Conservation (phyloP, 2,329 filamentous ascomycete species). For the Fragosphaeria purpurea region DNA sequence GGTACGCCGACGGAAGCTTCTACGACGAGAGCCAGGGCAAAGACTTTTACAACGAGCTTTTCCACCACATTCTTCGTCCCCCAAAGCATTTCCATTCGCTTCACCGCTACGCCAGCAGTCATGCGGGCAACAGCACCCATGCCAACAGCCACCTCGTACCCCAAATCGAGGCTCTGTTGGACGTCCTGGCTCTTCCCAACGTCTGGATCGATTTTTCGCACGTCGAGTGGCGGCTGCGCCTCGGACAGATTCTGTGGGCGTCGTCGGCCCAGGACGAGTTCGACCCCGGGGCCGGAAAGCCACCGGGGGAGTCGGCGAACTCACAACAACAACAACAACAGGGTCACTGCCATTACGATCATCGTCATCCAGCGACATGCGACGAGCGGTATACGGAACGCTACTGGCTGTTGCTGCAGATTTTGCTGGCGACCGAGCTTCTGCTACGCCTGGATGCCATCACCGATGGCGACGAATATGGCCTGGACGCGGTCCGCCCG, state of each 20-base stretch:
- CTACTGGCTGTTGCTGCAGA: conserved; percentile 58
- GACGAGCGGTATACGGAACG: conserved; percentile 50
- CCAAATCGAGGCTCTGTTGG: conserved; percentile 59
- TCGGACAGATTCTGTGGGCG: conserved; percentile 63
- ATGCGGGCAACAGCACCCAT: background rate
- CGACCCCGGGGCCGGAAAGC: background rate
- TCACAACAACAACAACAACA: conserved; percentile 34
- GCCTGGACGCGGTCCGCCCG: conserved; percentile 40
- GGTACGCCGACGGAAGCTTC: conserved; percentile 44
- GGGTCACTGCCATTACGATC: too few species aligned
- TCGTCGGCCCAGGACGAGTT: conserved; percentile 12
- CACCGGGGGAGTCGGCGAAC: conserved; percentile 26
- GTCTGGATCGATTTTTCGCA: conserved; percentile 67
- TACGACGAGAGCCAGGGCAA: conserved; percentile 39
- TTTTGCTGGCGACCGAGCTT: conserved; percentile 55
- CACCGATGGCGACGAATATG: conserved; percentile 48
- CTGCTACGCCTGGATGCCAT: conserved; percentile 54
- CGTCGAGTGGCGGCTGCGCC: conserved; percentile 63
- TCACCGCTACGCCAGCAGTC: conserved; percentile 31
- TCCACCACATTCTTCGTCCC: conserved; percentile 48
- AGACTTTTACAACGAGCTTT: conserved; percentile 54
- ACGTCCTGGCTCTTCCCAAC: conserved; percentile 52
- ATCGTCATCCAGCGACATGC: conserved; percentile 30
- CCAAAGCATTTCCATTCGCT: conserved; percentile 43
- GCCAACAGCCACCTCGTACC: conserved; percentile 45